Percentiles rank a stretch among this genome's conserved stretches.
Evolutionary conservation across 148 eudicot genomes (phyloP).

Genomic region (Heliamphora exappendiculata): DNA sequence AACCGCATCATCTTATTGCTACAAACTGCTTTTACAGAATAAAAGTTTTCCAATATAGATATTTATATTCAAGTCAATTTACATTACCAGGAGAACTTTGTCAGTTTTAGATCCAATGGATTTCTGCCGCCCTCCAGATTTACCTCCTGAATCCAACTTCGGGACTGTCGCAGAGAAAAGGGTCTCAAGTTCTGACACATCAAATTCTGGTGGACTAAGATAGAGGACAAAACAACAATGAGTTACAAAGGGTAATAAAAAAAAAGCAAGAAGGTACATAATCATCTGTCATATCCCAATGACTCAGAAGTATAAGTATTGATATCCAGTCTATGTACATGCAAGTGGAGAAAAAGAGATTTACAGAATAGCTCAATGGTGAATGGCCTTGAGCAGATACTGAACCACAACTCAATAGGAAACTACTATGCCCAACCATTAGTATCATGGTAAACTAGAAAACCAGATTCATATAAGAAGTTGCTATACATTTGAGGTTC

Average conservation of each 20-base stretch:
- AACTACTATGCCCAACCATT: neutral
- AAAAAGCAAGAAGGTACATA: neutral
- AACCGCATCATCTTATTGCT: neutral
- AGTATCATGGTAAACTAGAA: neutral
- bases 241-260: neutral
- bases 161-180: slow-evolving; percentile 82
- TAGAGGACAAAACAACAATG: slow-evolving; percentile 31
- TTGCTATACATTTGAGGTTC: slow-evolving; percentile 65
- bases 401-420: slow-evolving; percentile 1
- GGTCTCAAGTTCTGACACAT: slow-evolving; percentile 83
- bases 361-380: neutral
- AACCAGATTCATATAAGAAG: slow-evolving; percentile 22
- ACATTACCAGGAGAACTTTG: slow-evolving; percentile 74
- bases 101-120: slow-evolving; percentile 81
- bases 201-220: slow-evolving; percentile 75
- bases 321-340: neutral
- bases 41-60: neutral
- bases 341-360: neutral
- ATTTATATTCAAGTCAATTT: neutral
- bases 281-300: slow-evolving; percentile 1
- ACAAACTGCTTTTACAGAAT: neutral
- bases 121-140: slow-evolving; percentile 62
- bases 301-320: neutral
- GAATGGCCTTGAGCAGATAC: neutral
- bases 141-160: slow-evolving; percentile 55